phyloP scores from a whole-genome alignment of 2,329 filamentous ascomycete genomes.

The Aaosphaeria arxii region DNA sequence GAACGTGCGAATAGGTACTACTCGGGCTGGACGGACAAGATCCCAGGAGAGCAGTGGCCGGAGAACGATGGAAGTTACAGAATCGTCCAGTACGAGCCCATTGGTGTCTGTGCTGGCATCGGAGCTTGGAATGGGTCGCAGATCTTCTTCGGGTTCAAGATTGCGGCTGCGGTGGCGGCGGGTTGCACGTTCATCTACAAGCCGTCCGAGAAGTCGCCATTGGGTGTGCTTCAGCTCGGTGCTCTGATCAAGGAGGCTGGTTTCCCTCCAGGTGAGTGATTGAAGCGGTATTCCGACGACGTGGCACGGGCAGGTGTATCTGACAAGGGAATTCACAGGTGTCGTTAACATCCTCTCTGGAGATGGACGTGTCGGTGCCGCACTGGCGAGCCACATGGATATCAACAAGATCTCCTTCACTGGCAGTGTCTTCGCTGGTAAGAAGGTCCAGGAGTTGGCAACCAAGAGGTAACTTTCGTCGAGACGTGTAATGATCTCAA shows the following conservation, averaged over 20 bases:
- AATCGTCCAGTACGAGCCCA: constrained; percentile 26
- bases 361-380: constrained; percentile 25
- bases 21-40: constrained; percentile 20
- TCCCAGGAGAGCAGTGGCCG: constrained; percentile 13
- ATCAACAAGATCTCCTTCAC: constrained; percentile 45
- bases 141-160: constrained; percentile 21
- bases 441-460: constrained; percentile 37
- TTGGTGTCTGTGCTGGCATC: constrained; percentile 28
- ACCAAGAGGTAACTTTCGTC: constrained; percentile 21
- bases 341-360: constrained; percentile 36
- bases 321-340: constrained; percentile 10
- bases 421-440: constrained; percentile 34
- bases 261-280: constrained; percentile 37
- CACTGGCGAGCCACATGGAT: constrained; percentile 39
- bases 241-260: constrained; percentile 32
- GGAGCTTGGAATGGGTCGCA: constrained; percentile 23
- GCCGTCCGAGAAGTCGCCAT: constrained; percentile 24
- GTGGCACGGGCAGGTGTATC: background rate
- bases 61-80: constrained; percentile 18
- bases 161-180: constrained; percentile 22
- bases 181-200: constrained; percentile 32
- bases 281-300: constrained; percentile 16
- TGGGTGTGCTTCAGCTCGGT: constrained; percentile 21
- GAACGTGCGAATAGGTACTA: constrained; percentile 8
- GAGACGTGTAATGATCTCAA: background rate